Conservation (phyloP, 352 stramenopile species). For the Phytophthora megakarya region DNA sequence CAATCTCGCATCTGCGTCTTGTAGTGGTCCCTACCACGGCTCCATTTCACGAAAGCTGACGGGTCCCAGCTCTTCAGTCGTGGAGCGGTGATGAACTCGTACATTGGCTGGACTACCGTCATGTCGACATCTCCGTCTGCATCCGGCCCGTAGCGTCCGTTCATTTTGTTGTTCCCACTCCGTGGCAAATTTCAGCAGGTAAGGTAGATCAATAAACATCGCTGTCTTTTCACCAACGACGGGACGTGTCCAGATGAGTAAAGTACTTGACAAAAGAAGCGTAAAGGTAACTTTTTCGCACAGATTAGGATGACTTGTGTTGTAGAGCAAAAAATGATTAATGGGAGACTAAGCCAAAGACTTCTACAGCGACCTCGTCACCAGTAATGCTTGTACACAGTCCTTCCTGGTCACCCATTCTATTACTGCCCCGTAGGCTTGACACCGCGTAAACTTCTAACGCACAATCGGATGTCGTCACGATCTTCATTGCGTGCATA, state of each 20-base stretch:
- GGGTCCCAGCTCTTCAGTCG: constrained; percentile 17
- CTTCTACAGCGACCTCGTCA: neutral
- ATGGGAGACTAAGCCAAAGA: neutral
- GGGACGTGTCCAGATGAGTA: neutral
- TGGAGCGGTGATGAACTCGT: constrained; percentile 26
- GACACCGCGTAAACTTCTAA: neutral
- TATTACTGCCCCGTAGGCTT: neutral
- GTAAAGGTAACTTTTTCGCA: constrained; percentile 9
- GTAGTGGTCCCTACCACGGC: constrained; percentile 4
- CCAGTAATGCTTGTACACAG: neutral
- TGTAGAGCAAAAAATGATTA: constrained; percentile 2
- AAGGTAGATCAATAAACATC: constrained; percentile 8
- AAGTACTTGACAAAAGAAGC: constrained; percentile 11
- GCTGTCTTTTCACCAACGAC: neutral
- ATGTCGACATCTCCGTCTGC: constrained; percentile 24
- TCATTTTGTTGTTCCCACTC: neutral
- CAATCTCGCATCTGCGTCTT: constrained; percentile 11
- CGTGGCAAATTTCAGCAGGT: no score
- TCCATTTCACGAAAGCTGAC: constrained; percentile 19
- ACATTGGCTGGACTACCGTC: constrained; percentile 20
- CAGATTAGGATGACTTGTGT: constrained; percentile 4
- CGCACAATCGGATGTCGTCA: no score
- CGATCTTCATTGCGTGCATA: no score
- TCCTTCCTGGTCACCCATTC: neutral
- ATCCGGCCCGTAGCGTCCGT: constrained; percentile 3